Conservation (phyloP, 352 stramenopile species). For the Globisporangium uncinulatum region DNA sequence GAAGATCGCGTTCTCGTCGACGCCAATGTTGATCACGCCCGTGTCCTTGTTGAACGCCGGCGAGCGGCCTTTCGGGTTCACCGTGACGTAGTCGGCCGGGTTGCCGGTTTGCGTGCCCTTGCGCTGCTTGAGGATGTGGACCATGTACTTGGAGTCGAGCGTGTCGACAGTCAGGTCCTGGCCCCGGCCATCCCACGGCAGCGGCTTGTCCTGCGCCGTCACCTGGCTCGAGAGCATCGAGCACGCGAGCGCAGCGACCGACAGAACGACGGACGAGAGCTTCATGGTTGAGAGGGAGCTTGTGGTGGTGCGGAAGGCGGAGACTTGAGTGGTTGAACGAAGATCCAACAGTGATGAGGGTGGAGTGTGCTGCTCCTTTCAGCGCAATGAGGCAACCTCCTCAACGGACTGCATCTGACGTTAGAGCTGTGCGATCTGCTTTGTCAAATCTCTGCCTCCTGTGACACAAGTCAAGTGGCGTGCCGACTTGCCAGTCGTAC, state of each 20-base stretch:
- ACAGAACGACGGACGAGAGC: conserved; percentile 23
- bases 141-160: conserved; percentile 50
- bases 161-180: conserved; percentile 46
- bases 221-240: conserved; percentile 9
- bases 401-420: not conserved
- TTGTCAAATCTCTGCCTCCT: not conserved
- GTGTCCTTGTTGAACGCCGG: conserved; percentile 56
- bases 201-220: conserved; percentile 17
- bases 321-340: not conserved
- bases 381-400: no score
- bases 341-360: not conserved
- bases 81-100: conserved; percentile 45
- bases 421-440: no score
- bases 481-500: not conserved
- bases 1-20: conserved; percentile 47
- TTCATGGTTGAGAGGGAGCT: conserved; percentile 14
- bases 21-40: conserved; percentile 45
- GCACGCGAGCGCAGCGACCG: conserved; percentile 19
- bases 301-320: not conserved
- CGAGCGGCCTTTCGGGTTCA: conserved; percentile 35
- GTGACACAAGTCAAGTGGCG: not conserved
- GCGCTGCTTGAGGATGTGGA: conserved; percentile 61
- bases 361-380: not conserved
- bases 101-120: conserved; percentile 32
- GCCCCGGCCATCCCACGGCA: conserved; percentile 56